Base-by-base conservation (phyloP, 768 basidiomycete genomes). In the Brasilioporus rufonigricans region DNA sequence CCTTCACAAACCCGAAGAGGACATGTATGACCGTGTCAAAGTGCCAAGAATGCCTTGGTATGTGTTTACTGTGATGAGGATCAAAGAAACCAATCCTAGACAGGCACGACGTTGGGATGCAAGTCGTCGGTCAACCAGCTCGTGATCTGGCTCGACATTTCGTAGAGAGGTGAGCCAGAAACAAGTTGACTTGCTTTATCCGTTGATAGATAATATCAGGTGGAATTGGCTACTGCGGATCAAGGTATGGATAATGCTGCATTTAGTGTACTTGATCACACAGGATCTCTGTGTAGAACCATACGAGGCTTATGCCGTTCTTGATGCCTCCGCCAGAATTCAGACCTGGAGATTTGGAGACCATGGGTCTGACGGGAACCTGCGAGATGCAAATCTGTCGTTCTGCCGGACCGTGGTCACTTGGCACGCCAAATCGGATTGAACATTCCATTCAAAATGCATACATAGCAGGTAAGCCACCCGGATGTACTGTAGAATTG, bases 371-470 rank as follows among this genome's bases (percentile, higher is more conserved):
- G 38, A 93, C 91, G 1, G 97, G 97, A 9, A 98, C 96, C 0
- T 98, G 95, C 70, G 97, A 99, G 68, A 78, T 97, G 66, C 97
- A 99, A 66, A 93, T 99, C 58, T 96, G 93, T 69, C 86, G 97
- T 24, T 96, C 93, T 16, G 89, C 91, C 13, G 93, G 94, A 2
- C 91, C 93, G 2, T 99, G 97, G 97, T 98, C 95, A 3, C 78
- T 98, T 71, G 97, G 95, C 4, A 98, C 94, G 4, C 79, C 84
- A 19, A 86, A 84, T 50, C 85, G 80, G 62, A 82, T 87, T 44
- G 97, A 99, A 71, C 84, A 86, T 63, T 98, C 96, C 13, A 93
- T 98, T 40, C 93, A 95, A 73, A 93, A 91, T 62, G 94, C 95
- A 13, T 97, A 98, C 66, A 74, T 93, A 53, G 87, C 94, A 79